Percentiles rank a stretch among this genome's conserved stretches.
Conservation (phyloP, 2,329 filamentous ascomycete genomes). For the Zymoseptoria crescenta region DNA sequence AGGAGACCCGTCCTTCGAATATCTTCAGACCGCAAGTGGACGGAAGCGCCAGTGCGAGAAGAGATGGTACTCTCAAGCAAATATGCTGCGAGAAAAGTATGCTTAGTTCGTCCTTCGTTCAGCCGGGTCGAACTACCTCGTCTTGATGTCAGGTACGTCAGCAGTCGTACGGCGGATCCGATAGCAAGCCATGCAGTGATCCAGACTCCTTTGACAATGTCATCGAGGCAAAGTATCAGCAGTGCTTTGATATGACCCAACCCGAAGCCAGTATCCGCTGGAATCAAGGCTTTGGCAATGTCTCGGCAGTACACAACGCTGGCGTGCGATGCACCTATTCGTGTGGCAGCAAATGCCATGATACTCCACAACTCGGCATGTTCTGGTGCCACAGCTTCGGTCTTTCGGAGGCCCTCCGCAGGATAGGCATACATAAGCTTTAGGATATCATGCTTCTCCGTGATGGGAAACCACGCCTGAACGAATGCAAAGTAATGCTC, state of each 20-base stretch:
- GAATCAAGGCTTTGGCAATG: constrained; percentile 15
- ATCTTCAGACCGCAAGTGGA: constrained; percentile 45
- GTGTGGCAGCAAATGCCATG: constrained; percentile 34
- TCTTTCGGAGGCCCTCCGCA: constrained; percentile 32
- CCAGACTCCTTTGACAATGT: constrained; percentile 52
- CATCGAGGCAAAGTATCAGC: constrained; percentile 50
- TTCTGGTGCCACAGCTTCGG: constrained; percentile 26
- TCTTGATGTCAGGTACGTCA: constrained; percentile 30
- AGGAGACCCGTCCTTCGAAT: constrained; percentile 43
- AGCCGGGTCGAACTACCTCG: constrained; percentile 5
- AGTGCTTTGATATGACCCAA: constrained; percentile 37
- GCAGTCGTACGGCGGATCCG: constrained; percentile 53
- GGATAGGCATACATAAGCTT: constrained; percentile 50
- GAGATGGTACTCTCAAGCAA: constrained; percentile 54
- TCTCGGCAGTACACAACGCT: constrained; percentile 6
- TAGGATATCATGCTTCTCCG: constrained; percentile 58
- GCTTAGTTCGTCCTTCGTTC: constrained; percentile 28
- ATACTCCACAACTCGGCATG: constrained; percentile 42
- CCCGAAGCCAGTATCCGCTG: constrained; percentile 22
- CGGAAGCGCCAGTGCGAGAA: constrained; percentile 42
- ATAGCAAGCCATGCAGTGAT: constrained; percentile 56
- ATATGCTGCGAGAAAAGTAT: constrained; percentile 50
- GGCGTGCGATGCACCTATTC: constrained; percentile 10
- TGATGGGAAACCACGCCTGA: constrained; percentile 67
- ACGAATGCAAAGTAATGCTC: constrained; percentile 70